Evolutionary conservation across 2,329 filamentous ascomycete species (phyloP), one percentile per base, ranked within the genome.

Genomic region (Aspergillus transmontanensis): DNA sequence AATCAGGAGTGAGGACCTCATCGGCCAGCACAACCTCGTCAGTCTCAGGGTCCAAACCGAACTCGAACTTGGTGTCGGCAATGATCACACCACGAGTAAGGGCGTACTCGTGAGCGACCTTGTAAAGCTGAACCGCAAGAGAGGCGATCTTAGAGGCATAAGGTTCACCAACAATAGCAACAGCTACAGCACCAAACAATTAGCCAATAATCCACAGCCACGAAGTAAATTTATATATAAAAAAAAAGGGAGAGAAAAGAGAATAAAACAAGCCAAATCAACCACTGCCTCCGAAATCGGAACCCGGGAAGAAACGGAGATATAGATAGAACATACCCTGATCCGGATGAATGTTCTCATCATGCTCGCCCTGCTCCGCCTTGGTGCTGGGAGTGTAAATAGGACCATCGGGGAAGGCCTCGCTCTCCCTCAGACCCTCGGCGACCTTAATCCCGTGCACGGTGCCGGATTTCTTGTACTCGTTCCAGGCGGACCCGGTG

Each of bases 361-460:
- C 89, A 75, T 95, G 89, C 68, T 88, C 81, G 30, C 93, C 93
- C 36, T 86, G 81, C 71, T 91, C 89, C 1, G 93, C 93, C 82
- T 97, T 97, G 14, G 93, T 96, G 70, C 87, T 91, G 0, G 93
- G 93, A 30, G 92, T 94, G 78, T 89, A 91, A 66, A 96, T 85
- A 23, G 92, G 87, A 39, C 80, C 79, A 51, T 88, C 87, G 0
- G 83, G 83, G 67, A 96, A 86, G 64, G 86, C 86, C 76, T 90
- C 83, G 71, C 88, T 92, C 76, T 91, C 90, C 73, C 84, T 78
- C 66, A 97, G 80, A 1, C 91, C 92, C 4, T 82, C 78, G 1
- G 90, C 86, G 68, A 93, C 83, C 19, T 84, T 74, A 68, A 94
- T 89, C 26, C 92, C 92, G 78, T 96, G 92, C 19, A 96, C 90